Percentiles rank a stretch among this genome's conserved stretches.
Conservation (phyloP, 2,329 filamentous ascomycete genomes). For the Xylaria sp. region DNA sequence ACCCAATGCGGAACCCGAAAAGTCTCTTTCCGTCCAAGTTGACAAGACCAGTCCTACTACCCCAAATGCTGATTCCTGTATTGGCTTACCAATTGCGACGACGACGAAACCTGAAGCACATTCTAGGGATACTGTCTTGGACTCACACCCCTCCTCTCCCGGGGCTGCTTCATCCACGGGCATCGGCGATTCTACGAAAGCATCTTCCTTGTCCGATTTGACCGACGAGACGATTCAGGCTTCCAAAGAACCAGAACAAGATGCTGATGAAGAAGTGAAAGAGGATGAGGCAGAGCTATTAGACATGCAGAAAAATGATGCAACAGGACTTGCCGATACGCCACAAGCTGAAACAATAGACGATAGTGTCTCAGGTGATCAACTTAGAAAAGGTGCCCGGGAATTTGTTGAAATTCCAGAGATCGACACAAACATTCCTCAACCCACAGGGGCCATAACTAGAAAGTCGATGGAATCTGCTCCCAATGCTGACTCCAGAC, state of each 20-base stretch:
- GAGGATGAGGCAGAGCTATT: conserved; percentile 27
- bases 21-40: conserved; percentile 42
- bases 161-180: conserved; percentile 62
- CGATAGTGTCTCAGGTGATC: conserved; percentile 38
- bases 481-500: conserved; percentile 13
- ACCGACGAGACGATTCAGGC: conserved; percentile 67
- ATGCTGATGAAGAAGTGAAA: conserved; percentile 29
- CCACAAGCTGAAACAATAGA: conserved; percentile 35
- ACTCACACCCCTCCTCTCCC: conserved; percentile 69
- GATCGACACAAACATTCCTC: conserved; percentile 30
- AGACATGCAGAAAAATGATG: conserved; percentile 21
- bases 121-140: conserved; percentile 60
- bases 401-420: conserved; percentile 44
- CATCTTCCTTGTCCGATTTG: conserved; percentile 71
- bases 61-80: conserved; percentile 64
- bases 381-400: conserved; percentile 31
- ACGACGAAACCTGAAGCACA: conserved; percentile 54
- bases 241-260: conserved; percentile 49
- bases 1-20: conserved; percentile 41
- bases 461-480: conserved; percentile 37
- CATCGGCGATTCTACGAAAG: conserved; percentile 68
- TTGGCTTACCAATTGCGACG: conserved; percentile 57
- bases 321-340: conserved; percentile 28
- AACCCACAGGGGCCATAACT: conserved; percentile 33
- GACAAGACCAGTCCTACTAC: conserved; percentile 52